Conservation (phyloP, 2,329 filamentous ascomycete genomes). For the Annulohypoxylon truncatum region DNA sequence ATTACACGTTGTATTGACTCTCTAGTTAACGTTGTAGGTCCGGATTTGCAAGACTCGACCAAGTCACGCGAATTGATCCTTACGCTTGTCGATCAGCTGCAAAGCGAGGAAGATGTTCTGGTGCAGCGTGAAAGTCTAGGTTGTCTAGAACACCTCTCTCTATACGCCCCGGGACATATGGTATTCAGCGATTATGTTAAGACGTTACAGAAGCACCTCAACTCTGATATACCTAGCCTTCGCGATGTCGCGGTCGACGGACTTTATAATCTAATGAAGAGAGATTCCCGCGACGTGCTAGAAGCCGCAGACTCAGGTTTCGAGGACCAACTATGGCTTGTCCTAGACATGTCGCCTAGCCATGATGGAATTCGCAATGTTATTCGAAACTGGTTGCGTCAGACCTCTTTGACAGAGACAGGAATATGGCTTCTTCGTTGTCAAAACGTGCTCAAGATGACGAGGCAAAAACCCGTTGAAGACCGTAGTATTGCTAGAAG, state of each 20-base stretch:
- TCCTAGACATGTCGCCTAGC: constrained; percentile 79
- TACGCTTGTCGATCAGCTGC: constrained; percentile 85
- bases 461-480: constrained; percentile 73
- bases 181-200: constrained; percentile 87
- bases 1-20: constrained; percentile 92
- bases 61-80: constrained; percentile 95
- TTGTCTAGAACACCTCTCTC: constrained; percentile 89
- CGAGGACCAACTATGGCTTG: constrained; percentile 92
- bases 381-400: constrained; percentile 91
- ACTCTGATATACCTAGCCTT: constrained; percentile 74
- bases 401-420: constrained; percentile 85
- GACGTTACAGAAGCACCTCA: constrained; percentile 80
- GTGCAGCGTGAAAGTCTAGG: constrained; percentile 81
- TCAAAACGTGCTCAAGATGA: constrained; percentile 90
- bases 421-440: constrained; percentile 88
- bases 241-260: constrained; percentile 87
- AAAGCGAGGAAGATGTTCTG: constrained; percentile 75
- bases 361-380: constrained; percentile 88
- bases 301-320: constrained; percentile 79
- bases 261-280: constrained; percentile 94
- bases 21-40: constrained; percentile 95
- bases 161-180: constrained; percentile 91
- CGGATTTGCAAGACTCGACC: constrained; percentile 90
- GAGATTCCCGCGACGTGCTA: constrained; percentile 86
- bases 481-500: constrained; percentile 60